Base-by-base conservation (phyloP, 1,284 basidiomycete genomes). In the Pseudozyma hubeiensis region DNA sequence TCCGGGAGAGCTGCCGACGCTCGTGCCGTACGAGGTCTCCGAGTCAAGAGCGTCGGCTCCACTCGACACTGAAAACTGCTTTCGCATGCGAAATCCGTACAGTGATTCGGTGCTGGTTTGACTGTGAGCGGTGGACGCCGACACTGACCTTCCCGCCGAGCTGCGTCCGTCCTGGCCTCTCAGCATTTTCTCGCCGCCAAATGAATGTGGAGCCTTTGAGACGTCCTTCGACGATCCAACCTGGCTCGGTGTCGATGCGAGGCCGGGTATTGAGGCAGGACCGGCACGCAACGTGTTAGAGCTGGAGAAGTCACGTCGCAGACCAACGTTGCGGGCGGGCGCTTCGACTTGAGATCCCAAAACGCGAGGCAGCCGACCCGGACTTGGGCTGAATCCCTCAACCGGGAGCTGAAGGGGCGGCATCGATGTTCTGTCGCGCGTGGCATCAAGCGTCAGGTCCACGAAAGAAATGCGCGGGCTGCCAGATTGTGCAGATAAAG, bases 11-110 rank as follows among this genome's bases (percentile, higher is more conserved):
- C 70, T 73, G 24, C 64, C 53, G 1, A 67, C 64, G 29, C 70
- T 74, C 6, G 71, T 74, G 14, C 66, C 62, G 33, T 74, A 74
- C 35, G 70, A 67, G 16, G 70, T 64, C 29, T 73, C 70, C 33
- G 70, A 67, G 40, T 67, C 70, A 5, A 41, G 60, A n/a, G 70
- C 64, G 10, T 74, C 66, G 7, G 35, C 47, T 40, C 63, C 66
- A 31, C 62, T 65, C 1, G 59, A 59, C 4, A 49, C 49, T 4
- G 70, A 64, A 11, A 64, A 51, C 46, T 69, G 66, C 48, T 63
- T 58, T 31, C 52, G 47, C 59, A 68, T 64, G 13, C 55, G 44
- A 48, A 56, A 74, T 53, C 62, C 63, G n/a, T 63, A 56, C 7
- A 45, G 14, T 10, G 62, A 62, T n/a, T 74, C 65, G 35, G 35